Conservation (phyloP, 2,329 filamentous ascomycete genomes). For the Ramularia endophylla region DNA sequence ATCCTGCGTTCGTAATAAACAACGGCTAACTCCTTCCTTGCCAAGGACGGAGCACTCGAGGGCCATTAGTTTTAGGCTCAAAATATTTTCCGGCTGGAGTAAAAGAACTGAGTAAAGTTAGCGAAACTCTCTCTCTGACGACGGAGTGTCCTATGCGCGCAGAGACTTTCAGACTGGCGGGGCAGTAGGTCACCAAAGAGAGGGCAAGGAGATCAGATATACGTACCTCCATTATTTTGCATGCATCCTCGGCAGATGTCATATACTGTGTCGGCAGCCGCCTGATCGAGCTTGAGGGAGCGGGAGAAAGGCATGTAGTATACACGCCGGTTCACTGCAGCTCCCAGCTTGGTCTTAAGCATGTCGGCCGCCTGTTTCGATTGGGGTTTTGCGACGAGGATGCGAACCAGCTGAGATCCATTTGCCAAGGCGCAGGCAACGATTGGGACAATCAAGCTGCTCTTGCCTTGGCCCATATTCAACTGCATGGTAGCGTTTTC, state of each 20-base stretch:
- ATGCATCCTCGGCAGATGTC: constrained; percentile 40
- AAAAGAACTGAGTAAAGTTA: too few species aligned
- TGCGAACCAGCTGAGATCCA: constrained; percentile 42
- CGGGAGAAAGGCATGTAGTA: constrained; percentile 55
- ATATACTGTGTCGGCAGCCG: constrained; percentile 30
- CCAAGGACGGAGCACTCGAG: constrained; percentile 50
- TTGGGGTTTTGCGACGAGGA: constrained; percentile 53
- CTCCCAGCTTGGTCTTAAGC: constrained; percentile 50
- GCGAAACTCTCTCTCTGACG: too few species aligned
- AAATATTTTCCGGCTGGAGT: constrained; percentile 55
- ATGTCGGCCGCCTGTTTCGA: constrained; percentile 53
- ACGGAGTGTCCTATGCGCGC: too few species aligned
- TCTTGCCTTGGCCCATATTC: constrained; percentile 68
- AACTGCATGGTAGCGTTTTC: constrained; percentile 56
- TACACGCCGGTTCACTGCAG: constrained; percentile 49
- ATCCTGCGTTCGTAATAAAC: constrained; percentile 48
- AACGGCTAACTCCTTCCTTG: constrained; percentile 35
- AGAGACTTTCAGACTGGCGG: too few species aligned
- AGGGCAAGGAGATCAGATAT: too few species aligned
- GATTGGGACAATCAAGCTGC: constrained; percentile 62
- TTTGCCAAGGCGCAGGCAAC: constrained; percentile 44
- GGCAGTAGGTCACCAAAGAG: too few species aligned
- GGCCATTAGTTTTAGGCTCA: constrained; percentile 60
- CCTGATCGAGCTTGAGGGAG: constrained; percentile 34
- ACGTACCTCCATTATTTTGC: constrained; percentile 40